These are phyloP conservation scores for Corrigiola litoralis DNA, from an alignment of 179 eudicot genomes.

Conservation along the genomic window DNA sequence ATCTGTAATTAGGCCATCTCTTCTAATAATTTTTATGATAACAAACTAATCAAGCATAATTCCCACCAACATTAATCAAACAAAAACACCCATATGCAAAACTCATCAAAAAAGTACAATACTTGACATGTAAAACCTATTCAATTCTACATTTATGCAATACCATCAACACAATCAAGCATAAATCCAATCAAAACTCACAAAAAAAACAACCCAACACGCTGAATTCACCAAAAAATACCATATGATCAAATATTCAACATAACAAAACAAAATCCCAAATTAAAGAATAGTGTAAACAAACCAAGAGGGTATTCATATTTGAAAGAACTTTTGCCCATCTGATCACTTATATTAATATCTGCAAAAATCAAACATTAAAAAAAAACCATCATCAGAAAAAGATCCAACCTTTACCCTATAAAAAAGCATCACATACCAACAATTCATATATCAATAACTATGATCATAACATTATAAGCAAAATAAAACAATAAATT, in stretches of 20 bases:
- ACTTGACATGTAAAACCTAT: no score
- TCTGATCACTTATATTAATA: constrained; percentile 4
- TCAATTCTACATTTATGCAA: no score
- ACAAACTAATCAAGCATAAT: constrained; percentile 11
- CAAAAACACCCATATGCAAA: not conserved
- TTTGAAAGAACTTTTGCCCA: constrained; percentile 35
- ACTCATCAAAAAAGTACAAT: not conserved
- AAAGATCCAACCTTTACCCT: not conserved
- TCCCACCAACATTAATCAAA: not conserved
- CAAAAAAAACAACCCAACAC: not conserved
- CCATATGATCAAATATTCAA: not conserved
- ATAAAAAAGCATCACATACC: no score
- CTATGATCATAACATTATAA: no score
- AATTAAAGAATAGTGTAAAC: constrained; percentile 4
- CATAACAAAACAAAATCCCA: not conserved
- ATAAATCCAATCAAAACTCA: not conserved
- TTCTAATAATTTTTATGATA: no score
- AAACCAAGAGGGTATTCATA: constrained; percentile 29
- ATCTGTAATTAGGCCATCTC: no score
- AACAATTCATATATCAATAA: no score
- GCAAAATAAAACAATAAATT: no score
- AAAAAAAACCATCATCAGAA: not conserved
- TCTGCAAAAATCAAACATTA: constrained; percentile 16
- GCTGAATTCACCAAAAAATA: not conserved
- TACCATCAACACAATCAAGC: no score